phyloP scores from a whole-genome alignment of 2,329 filamentous ascomycete species.

The Colletotrichum sp. region DNA sequence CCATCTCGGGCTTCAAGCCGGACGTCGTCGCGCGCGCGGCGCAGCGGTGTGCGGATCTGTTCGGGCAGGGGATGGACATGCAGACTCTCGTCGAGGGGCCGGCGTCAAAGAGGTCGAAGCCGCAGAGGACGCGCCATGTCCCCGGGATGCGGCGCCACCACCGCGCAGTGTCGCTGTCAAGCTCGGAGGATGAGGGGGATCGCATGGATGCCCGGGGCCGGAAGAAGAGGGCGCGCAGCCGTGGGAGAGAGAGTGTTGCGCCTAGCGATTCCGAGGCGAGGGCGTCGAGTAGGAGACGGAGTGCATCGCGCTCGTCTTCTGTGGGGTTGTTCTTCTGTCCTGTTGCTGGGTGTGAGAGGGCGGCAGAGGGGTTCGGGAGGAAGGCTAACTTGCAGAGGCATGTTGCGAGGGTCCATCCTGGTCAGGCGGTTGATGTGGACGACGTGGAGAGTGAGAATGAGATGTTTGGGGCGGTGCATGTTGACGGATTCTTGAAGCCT shows the following conservation, averaged over 20 bases:
- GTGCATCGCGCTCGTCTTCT: slow-evolving; percentile 35
- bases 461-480: slow-evolving; percentile 66
- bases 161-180: background rate
- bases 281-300: slow-evolving; percentile 22
- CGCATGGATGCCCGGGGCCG: background rate
- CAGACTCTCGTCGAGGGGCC: slow-evolving; percentile 51
- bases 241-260: slow-evolving; percentile 26
- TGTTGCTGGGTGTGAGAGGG: slow-evolving; percentile 38
- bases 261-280: slow-evolving; percentile 13
- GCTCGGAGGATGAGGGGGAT: slow-evolving; percentile 1
- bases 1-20: slow-evolving; percentile 72
- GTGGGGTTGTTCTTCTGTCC: slow-evolving; percentile 40
- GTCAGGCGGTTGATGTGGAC: slow-evolving; percentile 38
- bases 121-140: background rate
- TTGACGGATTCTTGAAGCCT: slow-evolving; percentile 68
- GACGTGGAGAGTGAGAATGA: slow-evolving; percentile 53
- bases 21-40: slow-evolving; percentile 71
- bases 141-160: background rate
- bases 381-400: slow-evolving; percentile 41
- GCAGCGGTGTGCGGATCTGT: slow-evolving; percentile 76
- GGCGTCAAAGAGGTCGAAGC: slow-evolving; percentile 21
- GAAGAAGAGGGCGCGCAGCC: slow-evolving; percentile 20
- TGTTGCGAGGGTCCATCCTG: slow-evolving; percentile 41
- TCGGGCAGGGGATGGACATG: slow-evolving; percentile 73
- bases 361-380: slow-evolving; percentile 38